Base-by-base conservation (phyloP, 495 filamentous ascomycete genomes). In the Lasiosphaeriaceae sp. region DNA sequence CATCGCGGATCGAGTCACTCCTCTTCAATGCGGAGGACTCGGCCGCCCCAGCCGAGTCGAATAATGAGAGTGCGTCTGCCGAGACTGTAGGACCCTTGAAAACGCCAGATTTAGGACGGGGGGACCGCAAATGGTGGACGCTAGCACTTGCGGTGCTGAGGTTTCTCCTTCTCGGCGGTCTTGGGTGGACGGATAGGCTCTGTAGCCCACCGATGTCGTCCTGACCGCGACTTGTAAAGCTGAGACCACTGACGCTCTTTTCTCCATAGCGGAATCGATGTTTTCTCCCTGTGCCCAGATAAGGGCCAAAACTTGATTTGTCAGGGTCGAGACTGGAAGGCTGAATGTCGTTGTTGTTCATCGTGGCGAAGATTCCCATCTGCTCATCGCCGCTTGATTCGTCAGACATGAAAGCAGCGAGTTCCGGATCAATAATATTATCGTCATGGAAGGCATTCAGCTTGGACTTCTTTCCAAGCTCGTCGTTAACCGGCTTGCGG, bases 371-470 rank as follows among this genome's bases (percentile, higher is more conserved):
- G 17, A 97, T 87, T 68, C 86, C 92, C 71, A 91, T 84, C 65
- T 94, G 90, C 52, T 97, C 92, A 61, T 96, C 92, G 17, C 87
- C 94, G 64, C 89, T 97, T 2, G 90, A 93, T 20, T 86, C 91
- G 69, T 99, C 95, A 17, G 94, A 97, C 77, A 97, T 87, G 73
- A 93, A 97, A 24, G 91, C 90, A 2, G 92, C 92, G 16, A 97
- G 76, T 64, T 97, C 95, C 3, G 95, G 93, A 64, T 99, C 95
- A 66, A 97, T 97, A 60, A 99, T 96, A 63, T 90, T 97, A 66
- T 99, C 95, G 61, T 90, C 90, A 65, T 97, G 95, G 63, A 98
- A 97, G 24, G 93, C 90, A 34, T 92, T 87, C 8, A 96, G 78
- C 14, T 83, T 81, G n/a, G 82, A 77, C 53, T 84, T 85, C 49